Conservation (phyloP, 2,329 filamentous ascomycete species). For the Madurella fahalii region DNA sequence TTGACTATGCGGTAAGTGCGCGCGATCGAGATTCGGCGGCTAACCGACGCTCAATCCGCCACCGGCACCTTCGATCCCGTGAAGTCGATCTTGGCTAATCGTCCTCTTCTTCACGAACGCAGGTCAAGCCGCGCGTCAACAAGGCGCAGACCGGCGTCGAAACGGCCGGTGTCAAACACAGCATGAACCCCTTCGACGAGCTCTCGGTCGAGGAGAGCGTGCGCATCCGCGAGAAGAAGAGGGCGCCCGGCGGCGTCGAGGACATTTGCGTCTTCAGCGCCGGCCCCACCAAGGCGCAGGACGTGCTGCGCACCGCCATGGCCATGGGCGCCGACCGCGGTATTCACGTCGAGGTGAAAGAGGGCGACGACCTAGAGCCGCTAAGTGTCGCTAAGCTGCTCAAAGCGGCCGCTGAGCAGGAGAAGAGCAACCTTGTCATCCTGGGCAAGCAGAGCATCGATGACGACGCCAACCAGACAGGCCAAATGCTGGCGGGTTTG, state of each 20-base stretch:
- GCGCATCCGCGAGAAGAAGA: constrained; percentile 84
- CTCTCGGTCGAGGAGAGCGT: constrained; percentile 96
- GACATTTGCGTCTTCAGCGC: constrained; percentile 90
- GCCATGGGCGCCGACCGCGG: constrained; percentile 95
- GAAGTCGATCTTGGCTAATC: constrained; percentile 8
- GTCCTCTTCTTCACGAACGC: neutral
- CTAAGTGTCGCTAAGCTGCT: constrained; percentile 90
- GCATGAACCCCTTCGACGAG: constrained; percentile 99
- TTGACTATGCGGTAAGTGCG: constrained; percentile 73
- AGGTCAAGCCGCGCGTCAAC: constrained; percentile 68
- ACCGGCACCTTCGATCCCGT: constrained; percentile 1
- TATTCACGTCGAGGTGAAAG: constrained; percentile 79
- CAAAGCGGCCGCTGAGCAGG: constrained; percentile 70
- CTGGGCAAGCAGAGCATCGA: constrained; percentile 98
- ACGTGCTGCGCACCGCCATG: constrained; percentile 93
- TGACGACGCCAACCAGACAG: constrained; percentile 91
- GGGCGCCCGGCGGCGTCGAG: constrained; percentile 68
- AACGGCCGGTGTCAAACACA: constrained; percentile 90
- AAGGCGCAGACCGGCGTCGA: constrained; percentile 81
- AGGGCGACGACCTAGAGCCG: constrained; percentile 77
- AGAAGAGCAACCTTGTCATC: constrained; percentile 88
- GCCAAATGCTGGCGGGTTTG: constrained; percentile 93
- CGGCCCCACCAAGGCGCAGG: constrained; percentile 80
- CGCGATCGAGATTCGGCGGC: neutral
- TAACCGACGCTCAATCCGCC: neutral